Evolutionary conservation across 1,284 basidiomycete species (phyloP).

Genomic region (Microbotryum saponariae): DNA sequence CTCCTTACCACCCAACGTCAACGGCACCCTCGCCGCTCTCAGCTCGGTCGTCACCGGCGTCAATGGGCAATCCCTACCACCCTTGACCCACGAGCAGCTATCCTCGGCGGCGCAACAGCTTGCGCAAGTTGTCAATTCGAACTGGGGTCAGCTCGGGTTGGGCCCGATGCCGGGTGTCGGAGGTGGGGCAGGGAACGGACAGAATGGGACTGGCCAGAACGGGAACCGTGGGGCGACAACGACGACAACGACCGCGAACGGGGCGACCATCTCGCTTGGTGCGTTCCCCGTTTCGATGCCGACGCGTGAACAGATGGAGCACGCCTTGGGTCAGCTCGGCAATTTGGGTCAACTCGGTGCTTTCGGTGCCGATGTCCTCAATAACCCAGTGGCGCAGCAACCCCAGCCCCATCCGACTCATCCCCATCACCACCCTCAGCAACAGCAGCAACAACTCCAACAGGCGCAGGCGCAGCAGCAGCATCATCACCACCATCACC

Average conservation of each 20-base stretch:
- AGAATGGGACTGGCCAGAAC: conserved; percentile 8
- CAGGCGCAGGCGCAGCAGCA: conserved; percentile 5
- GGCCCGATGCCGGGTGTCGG: conserved; percentile 15
- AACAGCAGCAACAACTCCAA: conserved; percentile 5
- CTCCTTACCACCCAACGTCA: conserved; percentile 29
- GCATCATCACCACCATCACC: conserved; percentile 2
- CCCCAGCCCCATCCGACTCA: background rate
- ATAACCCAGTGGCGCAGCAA: background rate
- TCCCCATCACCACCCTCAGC: background rate
- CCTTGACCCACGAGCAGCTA: conserved; percentile 38
- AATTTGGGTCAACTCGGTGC: conserved; percentile 7
- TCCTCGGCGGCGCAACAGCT: conserved; percentile 38
- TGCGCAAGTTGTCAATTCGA: conserved; percentile 38
- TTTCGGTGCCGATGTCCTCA: conserved; percentile 6
- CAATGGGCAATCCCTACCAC: conserved; percentile 27
- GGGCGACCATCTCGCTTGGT: conserved; percentile 35
- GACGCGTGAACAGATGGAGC: conserved; percentile 32
- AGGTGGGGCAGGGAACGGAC: background rate
- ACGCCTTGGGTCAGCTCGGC: conserved; percentile 25
- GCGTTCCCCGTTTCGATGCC: conserved; percentile 35
- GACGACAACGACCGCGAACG: conserved; percentile 13
- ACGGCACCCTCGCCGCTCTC: conserved; percentile 32
- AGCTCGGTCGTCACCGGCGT: conserved; percentile 10
- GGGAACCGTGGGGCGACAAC: conserved; percentile 8
- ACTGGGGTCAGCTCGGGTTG: conserved; percentile 36